Evolutionary conservation across 768 basidiomycete genomes (phyloP).

Genomic region (Phallus indusiatus): DNA sequence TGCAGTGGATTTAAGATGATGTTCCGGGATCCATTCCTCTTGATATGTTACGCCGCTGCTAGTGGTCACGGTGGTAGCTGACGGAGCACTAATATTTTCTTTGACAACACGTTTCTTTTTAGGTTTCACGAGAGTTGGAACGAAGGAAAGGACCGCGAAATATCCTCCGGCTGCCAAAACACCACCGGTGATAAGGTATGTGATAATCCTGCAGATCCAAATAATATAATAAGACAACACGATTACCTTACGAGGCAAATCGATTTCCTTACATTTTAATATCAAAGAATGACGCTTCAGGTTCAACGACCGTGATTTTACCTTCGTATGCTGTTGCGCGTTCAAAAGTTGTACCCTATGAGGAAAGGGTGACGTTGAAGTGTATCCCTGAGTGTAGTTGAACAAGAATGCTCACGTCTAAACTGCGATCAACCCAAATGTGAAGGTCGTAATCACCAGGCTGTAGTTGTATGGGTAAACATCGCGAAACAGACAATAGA

Average conservation of each 20-base stretch:
- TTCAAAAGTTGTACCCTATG: conserved; percentile 43
- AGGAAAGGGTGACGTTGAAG: neutral
- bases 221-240: neutral
- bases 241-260: neutral
- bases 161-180: conserved; percentile 56
- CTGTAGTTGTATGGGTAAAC: conserved; percentile 25
- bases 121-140: conserved; percentile 43
- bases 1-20: conserved; percentile 67
- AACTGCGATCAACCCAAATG: conserved; percentile 65
- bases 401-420: conserved; percentile 38
- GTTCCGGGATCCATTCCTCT: conserved; percentile 91
- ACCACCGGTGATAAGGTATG: conserved; percentile 61
- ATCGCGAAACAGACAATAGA: neutral
- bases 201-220: conserved; percentile 34
- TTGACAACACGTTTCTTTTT: conserved; percentile 29
- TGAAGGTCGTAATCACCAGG: conserved; percentile 66
- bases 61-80: conserved; percentile 34
- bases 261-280: conserved; percentile 55
- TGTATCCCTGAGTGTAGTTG: neutral
- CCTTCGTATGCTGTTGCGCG: conserved; percentile 68
- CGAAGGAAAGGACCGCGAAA: conserved; percentile 53
- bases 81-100: conserved; percentile 14
- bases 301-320: conserved; percentile 71
- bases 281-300: conserved; percentile 68
- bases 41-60: conserved; percentile 65